Evolutionary conservation across 805 yeast species (phyloP).

Genomic region (Kodamaea jinghongensis): DNA sequence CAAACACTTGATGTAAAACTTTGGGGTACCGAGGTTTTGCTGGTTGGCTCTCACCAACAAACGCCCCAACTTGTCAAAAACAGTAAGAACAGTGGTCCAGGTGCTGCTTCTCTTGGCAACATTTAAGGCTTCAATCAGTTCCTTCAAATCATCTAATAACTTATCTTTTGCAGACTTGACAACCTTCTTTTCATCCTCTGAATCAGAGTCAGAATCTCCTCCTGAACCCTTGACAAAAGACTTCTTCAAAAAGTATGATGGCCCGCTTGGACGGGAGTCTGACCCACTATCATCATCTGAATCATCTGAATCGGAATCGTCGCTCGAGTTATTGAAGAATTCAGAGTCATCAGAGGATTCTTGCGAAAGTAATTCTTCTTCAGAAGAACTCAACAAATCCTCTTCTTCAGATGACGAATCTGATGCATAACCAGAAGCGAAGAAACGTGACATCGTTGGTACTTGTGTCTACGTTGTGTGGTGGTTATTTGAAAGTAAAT

Average conservation of each 20-base stretch:
- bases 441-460: constrained; percentile 81
- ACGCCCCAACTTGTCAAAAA: constrained; percentile 77
- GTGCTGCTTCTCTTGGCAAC: constrained; percentile 66
- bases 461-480: not conserved
- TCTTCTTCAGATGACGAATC: constrained; percentile 54
- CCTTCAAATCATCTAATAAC: constrained; percentile 80
- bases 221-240: constrained; percentile 41
- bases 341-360: constrained; percentile 46
- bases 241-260: constrained; percentile 54
- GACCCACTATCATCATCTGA: constrained; percentile 28
- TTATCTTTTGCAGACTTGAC: constrained; percentile 94
- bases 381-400: constrained; percentile 51
- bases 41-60: constrained; percentile 66
- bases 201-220: constrained; percentile 42
- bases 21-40: constrained; percentile 74
- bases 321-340: constrained; percentile 45
- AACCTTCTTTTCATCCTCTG: constrained; percentile 72
- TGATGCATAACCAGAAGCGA: constrained; percentile 60
- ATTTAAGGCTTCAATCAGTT: constrained; percentile 63
- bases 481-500: constrained; percentile 10
- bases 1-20: constrained; percentile 62
- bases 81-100: constrained; percentile 73
- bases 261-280: constrained; percentile 37
- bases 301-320: constrained; percentile 32
- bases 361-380: constrained; percentile 57